Evolutionary conservation across 495 filamentous ascomycete genomes (phyloP).

Genomic region (Pyrenopolyporus hunteri): DNA sequence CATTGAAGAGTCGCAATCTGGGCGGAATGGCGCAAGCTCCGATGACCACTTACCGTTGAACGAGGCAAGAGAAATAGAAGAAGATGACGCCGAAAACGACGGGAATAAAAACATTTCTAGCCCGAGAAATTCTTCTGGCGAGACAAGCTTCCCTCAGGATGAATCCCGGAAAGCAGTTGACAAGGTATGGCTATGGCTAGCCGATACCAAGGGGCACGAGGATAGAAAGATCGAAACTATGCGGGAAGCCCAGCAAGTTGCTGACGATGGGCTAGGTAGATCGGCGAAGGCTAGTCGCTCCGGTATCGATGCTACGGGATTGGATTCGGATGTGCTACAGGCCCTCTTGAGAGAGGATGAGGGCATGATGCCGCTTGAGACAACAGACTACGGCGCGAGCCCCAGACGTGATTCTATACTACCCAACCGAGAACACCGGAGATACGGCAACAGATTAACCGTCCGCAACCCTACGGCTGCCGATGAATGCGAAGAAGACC

Average conservation of each 20-base stretch:
- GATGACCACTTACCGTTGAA: slow-evolving; percentile 28
- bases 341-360: slow-evolving; percentile 11
- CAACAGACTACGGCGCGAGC: background rate
- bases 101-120: slow-evolving; percentile 6
- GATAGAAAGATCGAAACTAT: slow-evolving; percentile 4
- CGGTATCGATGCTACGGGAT: background rate
- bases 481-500: slow-evolving; percentile 14
- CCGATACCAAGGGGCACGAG: background rate
- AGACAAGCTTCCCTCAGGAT: slow-evolving; percentile 28
- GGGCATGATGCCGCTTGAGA: slow-evolving; percentile 11
- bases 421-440: background rate
- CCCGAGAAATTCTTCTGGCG: slow-evolving; percentile 29
- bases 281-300: background rate
- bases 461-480: slow-evolving; percentile 13
- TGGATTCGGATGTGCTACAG: slow-evolving; percentile 2
- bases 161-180: slow-evolving; percentile 17
- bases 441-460: slow-evolving; percentile 12
- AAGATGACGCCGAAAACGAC: background rate
- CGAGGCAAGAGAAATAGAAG: slow-evolving; percentile 1
- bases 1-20: slow-evolving; percentile 6
- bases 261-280: background rate
- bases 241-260: background rate
- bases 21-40: slow-evolving; percentile 2
- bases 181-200: slow-evolving; percentile 1
- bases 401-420: slow-evolving; percentile 2